These are phyloP conservation scores for Paxillus ammoniavirescens DNA, from an alignment of 768 basidiomycete genomes.

Conservation along the genomic window DNA sequence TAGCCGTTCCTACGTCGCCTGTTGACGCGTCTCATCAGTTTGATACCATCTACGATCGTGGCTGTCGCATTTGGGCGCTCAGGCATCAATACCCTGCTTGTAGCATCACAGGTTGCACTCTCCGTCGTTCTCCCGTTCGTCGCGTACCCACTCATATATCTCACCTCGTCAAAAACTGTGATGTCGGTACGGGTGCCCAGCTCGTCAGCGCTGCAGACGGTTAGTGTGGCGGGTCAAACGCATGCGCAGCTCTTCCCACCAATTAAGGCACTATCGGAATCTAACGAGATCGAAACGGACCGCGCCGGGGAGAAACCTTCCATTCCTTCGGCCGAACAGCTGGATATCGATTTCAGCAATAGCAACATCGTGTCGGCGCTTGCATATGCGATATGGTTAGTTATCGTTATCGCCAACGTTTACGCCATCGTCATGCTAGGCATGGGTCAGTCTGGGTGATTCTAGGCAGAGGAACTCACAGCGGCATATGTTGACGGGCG, in stretches of 20 bases:
- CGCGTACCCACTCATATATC: constrained; percentile 41
- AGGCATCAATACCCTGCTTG: constrained; percentile 46
- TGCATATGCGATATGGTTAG: constrained; percentile 46
- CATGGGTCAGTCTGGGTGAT: constrained; percentile 19
- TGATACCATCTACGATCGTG: constrained; percentile 44
- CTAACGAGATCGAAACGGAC: not conserved
- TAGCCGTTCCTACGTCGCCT: constrained; percentile 39
- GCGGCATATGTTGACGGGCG: no score
- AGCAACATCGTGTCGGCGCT: constrained; percentile 35
- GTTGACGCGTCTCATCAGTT: constrained; percentile 42
- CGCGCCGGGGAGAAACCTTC: constrained; percentile 5
- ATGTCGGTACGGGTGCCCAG: constrained; percentile 16
- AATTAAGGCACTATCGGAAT: not conserved
- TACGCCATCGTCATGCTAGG: constrained; percentile 51
- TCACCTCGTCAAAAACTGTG: constrained; percentile 36
- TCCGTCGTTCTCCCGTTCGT: constrained; percentile 47
- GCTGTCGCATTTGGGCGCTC: constrained; percentile 41
- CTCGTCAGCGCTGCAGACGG: not conserved
- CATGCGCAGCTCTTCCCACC: constrained; percentile 2
- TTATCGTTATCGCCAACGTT: constrained; percentile 49
- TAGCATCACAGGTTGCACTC: constrained; percentile 47
- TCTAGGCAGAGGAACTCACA: not conserved
- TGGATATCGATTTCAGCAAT: constrained; percentile 40
- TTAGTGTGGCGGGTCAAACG: not conserved
- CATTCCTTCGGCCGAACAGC: not conserved